Evolutionary conservation across 768 basidiomycete species (phyloP).

Genomic region (Xerocomus spinulosus): DNA sequence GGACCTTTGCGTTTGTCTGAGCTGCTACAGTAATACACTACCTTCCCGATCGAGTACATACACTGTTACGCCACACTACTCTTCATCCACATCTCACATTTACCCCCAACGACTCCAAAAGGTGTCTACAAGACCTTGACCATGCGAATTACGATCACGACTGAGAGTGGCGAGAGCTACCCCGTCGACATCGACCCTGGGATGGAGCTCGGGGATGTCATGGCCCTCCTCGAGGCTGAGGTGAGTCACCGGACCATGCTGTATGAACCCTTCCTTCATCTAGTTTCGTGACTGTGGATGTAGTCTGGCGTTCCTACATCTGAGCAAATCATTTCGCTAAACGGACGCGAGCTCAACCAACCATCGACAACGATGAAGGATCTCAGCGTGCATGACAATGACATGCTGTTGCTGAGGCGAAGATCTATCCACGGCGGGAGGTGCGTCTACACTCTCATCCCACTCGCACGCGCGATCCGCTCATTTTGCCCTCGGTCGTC

Average conservation of each 20-base stretch:
- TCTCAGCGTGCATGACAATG: slow-evolving; percentile 57
- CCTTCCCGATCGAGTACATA: slow-evolving; percentile 26
- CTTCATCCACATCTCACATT: slow-evolving; percentile 7
- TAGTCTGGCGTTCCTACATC: slow-evolving; percentile 70
- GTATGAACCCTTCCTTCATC: neutral
- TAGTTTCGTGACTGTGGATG: neutral
- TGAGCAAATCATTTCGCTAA: slow-evolving; percentile 71
- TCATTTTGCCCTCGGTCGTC: neutral
- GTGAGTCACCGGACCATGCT: slow-evolving; percentile 41
- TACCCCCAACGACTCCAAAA: neutral
- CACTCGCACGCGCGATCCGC: neutral
- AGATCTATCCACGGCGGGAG: slow-evolving; percentile 47
- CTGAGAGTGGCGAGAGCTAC: slow-evolving; percentile 59
- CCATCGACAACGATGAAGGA: slow-evolving; percentile 64
- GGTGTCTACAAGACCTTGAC: slow-evolving; percentile 3
- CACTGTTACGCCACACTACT: slow-evolving; percentile 1
- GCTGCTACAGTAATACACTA: slow-evolving; percentile 3
- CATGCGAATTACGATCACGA: slow-evolving; percentile 74
- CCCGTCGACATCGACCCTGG: slow-evolving; percentile 79
- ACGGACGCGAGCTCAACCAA: slow-evolving; percentile 61
- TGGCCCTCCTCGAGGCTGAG: slow-evolving; percentile 93
- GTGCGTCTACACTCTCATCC: slow-evolving; percentile 13
- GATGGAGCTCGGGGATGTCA: slow-evolving; percentile 91
- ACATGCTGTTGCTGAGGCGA: slow-evolving; percentile 64
- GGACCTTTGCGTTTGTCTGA: neutral